Percentiles rank a stretch among this genome's conserved stretches.
phyloP scores from a whole-genome alignment of 805 yeast genomes.

The Priceomyces melissophilus region DNA sequence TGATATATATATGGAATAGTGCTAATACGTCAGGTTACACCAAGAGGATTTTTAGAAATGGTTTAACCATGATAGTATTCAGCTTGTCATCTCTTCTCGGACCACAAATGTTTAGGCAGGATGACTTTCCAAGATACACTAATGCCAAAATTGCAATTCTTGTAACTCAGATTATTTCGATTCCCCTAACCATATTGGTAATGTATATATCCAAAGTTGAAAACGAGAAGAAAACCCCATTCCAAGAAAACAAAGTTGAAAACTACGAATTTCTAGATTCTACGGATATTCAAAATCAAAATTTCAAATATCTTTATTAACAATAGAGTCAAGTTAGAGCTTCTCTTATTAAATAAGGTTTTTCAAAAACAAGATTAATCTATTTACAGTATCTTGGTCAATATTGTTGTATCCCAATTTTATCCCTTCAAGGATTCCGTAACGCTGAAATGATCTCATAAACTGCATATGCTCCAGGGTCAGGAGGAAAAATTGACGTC shows the following conservation, averaged over 20 bases:
- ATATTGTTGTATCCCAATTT: not conserved
- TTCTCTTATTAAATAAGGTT: too few species aligned
- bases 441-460: constrained; percentile 30
- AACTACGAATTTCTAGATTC: constrained; percentile 51
- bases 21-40: constrained; percentile 72
- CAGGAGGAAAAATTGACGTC: constrained; percentile 30
- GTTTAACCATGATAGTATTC: constrained; percentile 59
- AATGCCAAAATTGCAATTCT: constrained; percentile 58
- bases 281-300: constrained; percentile 57
- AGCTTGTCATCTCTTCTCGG: constrained; percentile 66
- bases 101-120: constrained; percentile 60
- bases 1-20: constrained; percentile 59
- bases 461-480: constrained; percentile 41
- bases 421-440: not conserved
- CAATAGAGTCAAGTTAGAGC: too few species aligned
- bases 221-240: constrained; percentile 46
- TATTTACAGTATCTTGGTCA: too few species aligned
- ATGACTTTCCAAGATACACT: constrained; percentile 51
- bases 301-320: constrained; percentile 52
- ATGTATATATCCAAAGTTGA: constrained; percentile 45
- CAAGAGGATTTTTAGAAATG: constrained; percentile 62
- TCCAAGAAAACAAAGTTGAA: constrained; percentile 10
- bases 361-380: too few species aligned
- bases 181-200: constrained; percentile 41
- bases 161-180: constrained; percentile 46